phyloP scores from a whole-genome alignment of 108 stramenopile genomes.

The Chaetoceros muelleri region DNA sequence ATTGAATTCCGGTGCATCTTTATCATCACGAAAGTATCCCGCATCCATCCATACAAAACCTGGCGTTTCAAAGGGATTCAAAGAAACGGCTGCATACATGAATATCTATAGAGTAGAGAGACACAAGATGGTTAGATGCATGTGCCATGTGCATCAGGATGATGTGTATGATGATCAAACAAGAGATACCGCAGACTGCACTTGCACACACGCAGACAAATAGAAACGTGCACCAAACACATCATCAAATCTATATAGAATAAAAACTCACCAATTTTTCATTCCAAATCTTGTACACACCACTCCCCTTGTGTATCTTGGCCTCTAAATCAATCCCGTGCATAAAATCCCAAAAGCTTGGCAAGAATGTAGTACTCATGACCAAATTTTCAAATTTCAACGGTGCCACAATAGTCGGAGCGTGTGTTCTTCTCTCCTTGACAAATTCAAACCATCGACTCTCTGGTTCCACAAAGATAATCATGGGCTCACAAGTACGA shows the following conservation, averaged over 20 bases:
- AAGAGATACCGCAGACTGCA: too few relatives aligned
- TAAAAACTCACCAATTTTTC: background rate
- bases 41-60: slow-evolving; percentile 3
- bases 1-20: background rate
- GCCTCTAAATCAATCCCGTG: slow-evolving; percentile 1
- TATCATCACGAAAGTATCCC: slow-evolving; percentile 1
- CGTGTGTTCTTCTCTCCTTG: background rate
- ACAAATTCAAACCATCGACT: slow-evolving; percentile 1
- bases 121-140: background rate
- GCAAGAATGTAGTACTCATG: background rate
- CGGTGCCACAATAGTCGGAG: background rate
- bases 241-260: background rate
- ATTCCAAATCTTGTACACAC: slow-evolving; percentile 5
- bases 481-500: background rate
- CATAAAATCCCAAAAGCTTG: background rate
- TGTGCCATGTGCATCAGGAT: too few relatives aligned
- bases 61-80: slow-evolving; percentile 3
- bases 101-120: background rate
- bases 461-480: background rate
- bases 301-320: background rate
- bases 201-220: too few relatives aligned
- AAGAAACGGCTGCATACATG: background rate
- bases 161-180: too few relatives aligned
- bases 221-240: background rate
- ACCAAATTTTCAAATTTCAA: background rate